These are phyloP conservation scores for Microbotryum intermedium DNA, from an alignment of 1,284 basidiomycete genomes.

Conservation along the genomic window DNA sequence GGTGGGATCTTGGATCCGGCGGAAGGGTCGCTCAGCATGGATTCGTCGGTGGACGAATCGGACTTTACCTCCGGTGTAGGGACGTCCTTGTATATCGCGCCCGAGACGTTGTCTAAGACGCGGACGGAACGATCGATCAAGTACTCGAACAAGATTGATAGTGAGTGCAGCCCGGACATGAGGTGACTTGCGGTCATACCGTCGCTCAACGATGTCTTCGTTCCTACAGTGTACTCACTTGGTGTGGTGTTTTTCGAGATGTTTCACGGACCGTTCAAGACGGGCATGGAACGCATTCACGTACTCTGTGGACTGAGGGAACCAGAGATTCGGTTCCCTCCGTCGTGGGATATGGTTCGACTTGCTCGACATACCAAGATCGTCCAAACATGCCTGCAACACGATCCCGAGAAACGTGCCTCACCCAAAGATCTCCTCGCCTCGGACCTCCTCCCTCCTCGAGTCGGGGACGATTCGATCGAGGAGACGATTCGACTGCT, in stretches of 20 bases:
- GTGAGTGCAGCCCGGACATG: not conserved
- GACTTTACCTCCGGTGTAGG: constrained; percentile 35
- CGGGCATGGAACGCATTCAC: constrained; percentile 34
- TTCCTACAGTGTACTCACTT: constrained; percentile 23
- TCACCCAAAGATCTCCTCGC: constrained; percentile 32
- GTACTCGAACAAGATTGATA: constrained; percentile 31
- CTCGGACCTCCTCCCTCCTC: constrained; percentile 31
- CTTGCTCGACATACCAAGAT: constrained; percentile 30
- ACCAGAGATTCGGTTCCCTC: constrained; percentile 31
- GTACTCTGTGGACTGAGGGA: constrained; percentile 29
- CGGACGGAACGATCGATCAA: constrained; percentile 13
- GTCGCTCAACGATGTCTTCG: constrained; percentile 1
- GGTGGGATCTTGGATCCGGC: constrained; percentile 13
- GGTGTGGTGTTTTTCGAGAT: constrained; percentile 31
- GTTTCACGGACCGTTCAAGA: constrained; percentile 29
- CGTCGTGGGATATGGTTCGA: constrained; percentile 23
- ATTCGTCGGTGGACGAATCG: constrained; percentile 24
- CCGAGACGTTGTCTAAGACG: constrained; percentile 25
- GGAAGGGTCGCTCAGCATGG: constrained; percentile 21
- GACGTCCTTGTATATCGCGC: constrained; percentile 33
- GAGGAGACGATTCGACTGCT: constrained; percentile 30
- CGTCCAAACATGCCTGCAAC: constrained; percentile 30
- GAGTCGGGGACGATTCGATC: constrained; percentile 34
- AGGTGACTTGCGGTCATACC: not conserved
- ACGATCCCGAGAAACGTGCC: constrained; percentile 31